phyloP scores from a whole-genome alignment of 192 early-diverging fungal genomes.

The Phlyctochytrium arcticum region DNA sequence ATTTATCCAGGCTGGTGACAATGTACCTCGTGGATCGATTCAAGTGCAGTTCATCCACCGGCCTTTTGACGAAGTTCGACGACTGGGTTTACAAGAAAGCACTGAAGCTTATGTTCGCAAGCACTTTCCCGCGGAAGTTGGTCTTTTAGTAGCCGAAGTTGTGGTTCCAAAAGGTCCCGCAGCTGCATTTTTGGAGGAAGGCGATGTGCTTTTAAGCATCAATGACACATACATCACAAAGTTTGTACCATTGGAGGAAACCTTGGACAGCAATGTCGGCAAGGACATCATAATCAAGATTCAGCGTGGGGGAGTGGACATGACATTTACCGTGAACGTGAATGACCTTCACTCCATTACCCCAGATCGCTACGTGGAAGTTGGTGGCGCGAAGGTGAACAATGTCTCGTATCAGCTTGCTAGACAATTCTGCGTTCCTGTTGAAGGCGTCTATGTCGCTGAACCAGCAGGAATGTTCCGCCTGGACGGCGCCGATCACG shows the following conservation, averaged over 20 bases:
- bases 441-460: slow-evolving; percentile 79
- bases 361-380: slow-evolving; percentile 77
- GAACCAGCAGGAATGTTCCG: slow-evolving; percentile 59
- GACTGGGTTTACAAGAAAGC: slow-evolving; percentile 57
- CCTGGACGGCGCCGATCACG: slow-evolving; percentile 63
- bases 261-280: slow-evolving; percentile 65
- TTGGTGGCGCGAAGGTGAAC: slow-evolving; percentile 74
- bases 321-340: slow-evolving; percentile 55
- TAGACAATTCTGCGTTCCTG: slow-evolving; percentile 43
- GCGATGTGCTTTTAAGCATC: slow-evolving; percentile 68
- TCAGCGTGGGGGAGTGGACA: slow-evolving; percentile 69
- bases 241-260: slow-evolving; percentile 73
- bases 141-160: slow-evolving; percentile 72
- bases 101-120: slow-evolving; percentile 63
- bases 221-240: slow-evolving; percentile 73
- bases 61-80: slow-evolving; percentile 73
- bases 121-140: slow-evolving; percentile 64
- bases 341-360: slow-evolving; percentile 73
- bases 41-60: slow-evolving; percentile 68
- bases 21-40: slow-evolving; percentile 61
- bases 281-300: slow-evolving; percentile 51
- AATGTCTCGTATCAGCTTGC: slow-evolving; percentile 53
- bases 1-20: slow-evolving; percentile 23
- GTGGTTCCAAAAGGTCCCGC: slow-evolving; percentile 74
- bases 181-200: slow-evolving; percentile 62